Evolutionary conservation across 2,329 filamentous ascomycete genomes (phyloP).

Genomic region (Dactylonectria estremocensis): DNA sequence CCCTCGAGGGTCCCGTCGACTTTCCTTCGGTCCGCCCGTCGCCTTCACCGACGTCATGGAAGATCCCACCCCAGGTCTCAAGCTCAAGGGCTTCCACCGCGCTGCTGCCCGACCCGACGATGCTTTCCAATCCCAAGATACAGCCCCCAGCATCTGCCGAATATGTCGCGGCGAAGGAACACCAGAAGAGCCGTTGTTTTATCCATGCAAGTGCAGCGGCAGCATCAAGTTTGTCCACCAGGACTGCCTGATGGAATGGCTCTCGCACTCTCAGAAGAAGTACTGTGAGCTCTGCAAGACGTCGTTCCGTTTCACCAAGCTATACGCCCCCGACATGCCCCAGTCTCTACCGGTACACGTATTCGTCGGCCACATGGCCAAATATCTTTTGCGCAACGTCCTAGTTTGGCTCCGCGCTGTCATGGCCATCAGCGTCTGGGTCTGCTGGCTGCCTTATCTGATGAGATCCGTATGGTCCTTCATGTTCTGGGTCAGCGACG

Average conservation of each 20-base stretch:
- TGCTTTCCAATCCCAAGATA: slow-evolving; percentile 50
- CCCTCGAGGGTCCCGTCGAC: slow-evolving; percentile 49
- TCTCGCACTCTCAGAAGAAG: slow-evolving; percentile 99
- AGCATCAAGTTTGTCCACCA: slow-evolving; percentile 99
- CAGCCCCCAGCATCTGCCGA: slow-evolving; percentile 84
- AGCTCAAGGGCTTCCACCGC: slow-evolving; percentile 45
- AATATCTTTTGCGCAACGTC: slow-evolving; percentile 80
- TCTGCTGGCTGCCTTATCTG: slow-evolving; percentile 88
- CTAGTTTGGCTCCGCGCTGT: slow-evolving; percentile 84
- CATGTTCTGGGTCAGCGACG: slow-evolving; percentile 95
- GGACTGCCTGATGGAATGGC: slow-evolving; percentile 98
- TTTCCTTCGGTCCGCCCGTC: slow-evolving; percentile 38
- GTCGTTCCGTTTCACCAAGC: slow-evolving; percentile 96
- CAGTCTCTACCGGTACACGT: slow-evolving; percentile 83
- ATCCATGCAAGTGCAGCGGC: slow-evolving; percentile 98
- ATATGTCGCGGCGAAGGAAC: slow-evolving; percentile 95
- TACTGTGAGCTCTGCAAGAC: slow-evolving; percentile 99
- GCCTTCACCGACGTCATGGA: slow-evolving; percentile 42
- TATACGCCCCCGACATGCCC: slow-evolving; percentile 97
- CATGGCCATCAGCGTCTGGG: slow-evolving; percentile 89
- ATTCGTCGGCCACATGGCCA: slow-evolving; percentile 83
- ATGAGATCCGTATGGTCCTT: slow-evolving; percentile 95
- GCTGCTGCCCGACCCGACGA: slow-evolving; percentile 46
- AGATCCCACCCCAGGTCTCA: slow-evolving; percentile 41
- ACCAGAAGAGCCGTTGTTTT: slow-evolving; percentile 88